Base-by-base conservation (phyloP, 495 filamentous ascomycete genomes). In the Hypoxylon crocopeplum region DNA sequence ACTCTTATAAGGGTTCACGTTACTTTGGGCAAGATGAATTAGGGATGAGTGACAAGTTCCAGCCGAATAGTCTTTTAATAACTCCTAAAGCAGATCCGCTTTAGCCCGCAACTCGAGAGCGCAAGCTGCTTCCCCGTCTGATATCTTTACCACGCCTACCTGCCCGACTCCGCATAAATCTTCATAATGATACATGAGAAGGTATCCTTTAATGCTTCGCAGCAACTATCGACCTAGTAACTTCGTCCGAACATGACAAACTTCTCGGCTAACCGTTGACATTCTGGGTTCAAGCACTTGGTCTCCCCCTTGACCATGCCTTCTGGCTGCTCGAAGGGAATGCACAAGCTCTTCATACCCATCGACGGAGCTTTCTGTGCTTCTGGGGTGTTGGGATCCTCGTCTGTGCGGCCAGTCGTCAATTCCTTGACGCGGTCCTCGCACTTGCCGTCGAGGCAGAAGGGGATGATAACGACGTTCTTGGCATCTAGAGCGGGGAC, bases 321-420 rank as follows among this genome's bases (percentile, higher is more conserved):
- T 62, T 88, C 86, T 29, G 93, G 92, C 75, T 98, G 94, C 60
- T 98, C 90, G 69, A 96, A 96, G 16, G 95, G 94, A 80, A 98
- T 97, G 73, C 94, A 98, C 66, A 98, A 80, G 57, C 86, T 89
- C 85, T 98, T 98, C 67, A 94, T 95, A 56, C 94, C 94, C 95
- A 98, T 98, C 59, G 85, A 88, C 39, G 95, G 94, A 15, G 89
- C 89, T 66, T 85, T 87, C 63, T 88, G 81, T 66, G 92, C 90
- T 60, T 91, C 86, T 10, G 90, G 84, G 29, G 77, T 82, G 42
- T 65, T 62, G 32, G 82, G 78, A 13, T 83, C 79, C 47, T 88
- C 84, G 66, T 87, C 84, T 11, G 80, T 79, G 68, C 84, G 88
- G 45, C 88, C 84, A 17, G 86, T 88, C 59, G 89, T 94, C 71